Base-by-base conservation (phyloP, 2,329 filamentous ascomycete genomes). In the Ceratocystis alfenasii region DNA sequence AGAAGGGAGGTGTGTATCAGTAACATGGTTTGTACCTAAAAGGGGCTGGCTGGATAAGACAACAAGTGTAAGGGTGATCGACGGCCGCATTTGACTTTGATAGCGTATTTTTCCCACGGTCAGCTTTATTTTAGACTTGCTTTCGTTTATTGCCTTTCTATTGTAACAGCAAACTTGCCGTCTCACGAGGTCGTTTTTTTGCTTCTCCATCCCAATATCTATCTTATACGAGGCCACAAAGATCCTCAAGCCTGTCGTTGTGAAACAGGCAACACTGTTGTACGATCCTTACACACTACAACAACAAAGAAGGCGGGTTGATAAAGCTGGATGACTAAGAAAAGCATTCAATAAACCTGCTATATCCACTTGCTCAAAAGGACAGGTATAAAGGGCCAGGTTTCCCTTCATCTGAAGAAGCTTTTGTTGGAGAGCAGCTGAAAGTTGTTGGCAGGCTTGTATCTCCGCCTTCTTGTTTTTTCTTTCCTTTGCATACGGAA, bases 41-140 rank as follows among this genome's bases (percentile, higher is more conserved):
- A 59, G 33, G 30, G 28, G 55, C 12, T 28, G 55, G 55, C 28
- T 59, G 55, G 55, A 36, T 59, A 59, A 33, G 55, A 59, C 55
- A 59, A 7, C 2, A n/a, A 17, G 28, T 59, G 33, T 36, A 36
- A 59, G 28, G 15, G 55, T 33, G 55, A 20, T n/a, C 3, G 15
- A 57, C 8, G 22, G 20, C 48, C 8, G 15, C 10, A 10, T 28
- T 6, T 53, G 48, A 28, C 48, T 50, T 8, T 50, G n/a, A 20
- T 41, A 41, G 36, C 46, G 46, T 25, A 55, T 12, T 6, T 33
- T 33, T 57, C 20, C 22, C 20, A 8, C 30, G 15, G 30, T 20
- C 30, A 1, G 20, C 6, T 36, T 59, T 53, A 5, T 8, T 50
- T 57, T 7, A 15, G 12, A n/a, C 28, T 57, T 10, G 8, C 20